Evolutionary conservation across 1,284 basidiomycete species (phyloP).

Genomic region (Moesziomyces sp.): DNA sequence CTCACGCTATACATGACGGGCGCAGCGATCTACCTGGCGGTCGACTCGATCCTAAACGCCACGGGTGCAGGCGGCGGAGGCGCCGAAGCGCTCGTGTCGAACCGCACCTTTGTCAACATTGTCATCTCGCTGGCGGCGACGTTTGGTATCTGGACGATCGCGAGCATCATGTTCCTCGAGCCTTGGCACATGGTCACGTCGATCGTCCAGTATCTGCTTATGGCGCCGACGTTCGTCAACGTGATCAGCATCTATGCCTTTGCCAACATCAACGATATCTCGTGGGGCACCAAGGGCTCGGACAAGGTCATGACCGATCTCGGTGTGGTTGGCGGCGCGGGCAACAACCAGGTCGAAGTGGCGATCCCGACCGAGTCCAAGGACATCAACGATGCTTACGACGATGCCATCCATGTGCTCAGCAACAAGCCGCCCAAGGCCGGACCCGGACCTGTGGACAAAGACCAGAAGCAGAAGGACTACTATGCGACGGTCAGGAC

Average conservation of each 20-base stretch:
- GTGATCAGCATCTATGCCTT: slow-evolving; percentile 67
- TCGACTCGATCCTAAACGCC: slow-evolving; percentile 49
- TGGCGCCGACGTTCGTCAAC: slow-evolving; percentile 65
- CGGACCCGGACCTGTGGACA: slow-evolving; percentile 36
- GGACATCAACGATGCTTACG: slow-evolving; percentile 65
- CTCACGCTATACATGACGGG: slow-evolving; percentile 64
- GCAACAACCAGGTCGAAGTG: slow-evolving; percentile 59
- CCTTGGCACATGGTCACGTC: slow-evolving; percentile 67
- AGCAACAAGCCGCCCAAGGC: slow-evolving; percentile 50
- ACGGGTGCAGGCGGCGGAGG: slow-evolving; percentile 30
- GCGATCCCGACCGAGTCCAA: slow-evolving; percentile 61
- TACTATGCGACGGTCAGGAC: slow-evolving; percentile 79
- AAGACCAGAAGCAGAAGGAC: slow-evolving; percentile 59
- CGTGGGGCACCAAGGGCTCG: slow-evolving; percentile 67
- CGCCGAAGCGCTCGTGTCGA: slow-evolving; percentile 38
- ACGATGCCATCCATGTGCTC: slow-evolving; percentile 65
- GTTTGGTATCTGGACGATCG: slow-evolving; percentile 63
- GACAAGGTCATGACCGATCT: slow-evolving; percentile 61
- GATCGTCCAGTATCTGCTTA: slow-evolving; percentile 63
- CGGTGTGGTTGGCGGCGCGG: slow-evolving; percentile 49
- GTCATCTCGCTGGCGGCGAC: slow-evolving; percentile 65
- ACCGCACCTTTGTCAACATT: slow-evolving; percentile 61
- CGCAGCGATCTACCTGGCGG: slow-evolving; percentile 61
- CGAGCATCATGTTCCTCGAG: slow-evolving; percentile 63
- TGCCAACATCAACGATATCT: slow-evolving; percentile 64